Evolutionary conservation across 2,329 filamentous ascomycete genomes (phyloP).

Genomic region (Claviceps purpurea): DNA sequence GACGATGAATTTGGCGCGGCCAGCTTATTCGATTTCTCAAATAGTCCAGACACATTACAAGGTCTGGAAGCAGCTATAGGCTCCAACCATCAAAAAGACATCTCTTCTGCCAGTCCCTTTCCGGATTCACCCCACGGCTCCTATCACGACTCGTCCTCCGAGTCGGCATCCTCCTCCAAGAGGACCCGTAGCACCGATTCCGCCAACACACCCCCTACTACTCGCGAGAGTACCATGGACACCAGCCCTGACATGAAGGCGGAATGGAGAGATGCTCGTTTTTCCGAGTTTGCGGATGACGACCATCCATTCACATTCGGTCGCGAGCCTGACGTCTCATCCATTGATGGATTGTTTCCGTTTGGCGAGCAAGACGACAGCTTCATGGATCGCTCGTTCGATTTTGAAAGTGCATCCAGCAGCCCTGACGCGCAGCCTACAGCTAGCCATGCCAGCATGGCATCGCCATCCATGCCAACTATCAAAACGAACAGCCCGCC

Average conservation of each 20-base stretch:
- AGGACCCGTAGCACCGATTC: constrained; percentile 32
- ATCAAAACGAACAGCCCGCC: constrained; percentile 22
- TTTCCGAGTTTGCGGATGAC: constrained; percentile 24
- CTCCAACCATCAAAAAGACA: constrained; percentile 18
- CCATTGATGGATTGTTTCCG: constrained; percentile 17
- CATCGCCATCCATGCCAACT: constrained; percentile 29
- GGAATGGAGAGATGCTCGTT: constrained; percentile 28
- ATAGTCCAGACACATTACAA: constrained; percentile 24
- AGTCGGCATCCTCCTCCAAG: constrained; percentile 36
- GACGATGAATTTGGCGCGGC: constrained; percentile 22
- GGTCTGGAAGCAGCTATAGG: constrained; percentile 18
- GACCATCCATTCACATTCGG: constrained; percentile 23
- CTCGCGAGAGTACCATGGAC: constrained; percentile 30
- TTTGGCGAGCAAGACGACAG: constrained; percentile 25
- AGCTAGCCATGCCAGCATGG: constrained; percentile 19
- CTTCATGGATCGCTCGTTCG: constrained; percentile 36
- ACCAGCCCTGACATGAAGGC: constrained; percentile 26
- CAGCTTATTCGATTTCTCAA: constrained; percentile 22
- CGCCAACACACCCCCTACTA: constrained; percentile 27
- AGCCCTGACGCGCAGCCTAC: constrained; percentile 32
- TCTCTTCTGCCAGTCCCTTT: constrained; percentile 23
- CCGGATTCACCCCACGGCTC: constrained; percentile 28
- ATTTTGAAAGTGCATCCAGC: constrained; percentile 45
- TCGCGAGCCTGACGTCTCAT: constrained; percentile 12
- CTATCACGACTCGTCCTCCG: constrained; percentile 37